A percentile compares a stretch with the other conserved stretches of the same genome.
phyloP scores from a whole-genome alignment of 2,329 filamentous ascomycete genomes.

The Pseudocercospora pini-densiflorae region DNA sequence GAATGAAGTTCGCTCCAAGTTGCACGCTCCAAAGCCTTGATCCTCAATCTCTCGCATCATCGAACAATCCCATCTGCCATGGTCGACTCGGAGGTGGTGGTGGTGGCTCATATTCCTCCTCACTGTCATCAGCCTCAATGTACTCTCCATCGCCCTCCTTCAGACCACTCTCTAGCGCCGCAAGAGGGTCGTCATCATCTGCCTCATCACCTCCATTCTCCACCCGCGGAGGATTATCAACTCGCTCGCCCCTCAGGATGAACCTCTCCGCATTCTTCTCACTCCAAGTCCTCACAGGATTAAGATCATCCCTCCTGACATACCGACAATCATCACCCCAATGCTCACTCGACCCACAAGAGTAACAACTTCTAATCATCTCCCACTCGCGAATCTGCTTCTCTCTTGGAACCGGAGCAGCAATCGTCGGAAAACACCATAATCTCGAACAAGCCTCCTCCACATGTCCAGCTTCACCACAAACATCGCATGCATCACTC shows the following conservation, averaged over 20 bases:
- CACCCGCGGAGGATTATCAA: not conserved
- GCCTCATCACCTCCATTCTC: not conserved
- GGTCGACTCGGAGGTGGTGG: constrained; percentile 15
- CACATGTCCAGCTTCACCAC: constrained; percentile 20
- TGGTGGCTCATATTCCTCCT: constrained; percentile 11
- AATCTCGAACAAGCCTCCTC: constrained; percentile 34
- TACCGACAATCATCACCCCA: constrained; percentile 18
- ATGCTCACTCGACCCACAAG: constrained; percentile 10
- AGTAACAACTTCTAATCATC: constrained; percentile 6
- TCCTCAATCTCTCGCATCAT: constrained; percentile 20
- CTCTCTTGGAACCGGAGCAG: not conserved
- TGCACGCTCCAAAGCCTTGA: no score
- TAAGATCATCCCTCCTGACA: constrained; percentile 5
- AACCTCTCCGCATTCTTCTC: constrained; percentile 3
- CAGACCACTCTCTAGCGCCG: not conserved
- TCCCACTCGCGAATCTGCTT: not conserved
- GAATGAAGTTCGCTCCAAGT: no score
- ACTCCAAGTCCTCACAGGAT: constrained; percentile 10
- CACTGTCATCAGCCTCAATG: constrained; percentile 4
- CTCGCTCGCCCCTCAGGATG: not conserved
- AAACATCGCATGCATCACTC: constrained; percentile 16
- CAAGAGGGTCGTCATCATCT: constrained; percentile 2
- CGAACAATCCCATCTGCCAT: constrained; percentile 21
- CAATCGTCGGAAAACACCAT: constrained; percentile 24
- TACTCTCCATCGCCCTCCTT: constrained; percentile 2